A percentile compares a stretch with the other conserved stretches of the same genome.
Evolutionary conservation across 352 stramenopile species (phyloP).

Genomic region (Hyaloperonospora brassicae): DNA sequence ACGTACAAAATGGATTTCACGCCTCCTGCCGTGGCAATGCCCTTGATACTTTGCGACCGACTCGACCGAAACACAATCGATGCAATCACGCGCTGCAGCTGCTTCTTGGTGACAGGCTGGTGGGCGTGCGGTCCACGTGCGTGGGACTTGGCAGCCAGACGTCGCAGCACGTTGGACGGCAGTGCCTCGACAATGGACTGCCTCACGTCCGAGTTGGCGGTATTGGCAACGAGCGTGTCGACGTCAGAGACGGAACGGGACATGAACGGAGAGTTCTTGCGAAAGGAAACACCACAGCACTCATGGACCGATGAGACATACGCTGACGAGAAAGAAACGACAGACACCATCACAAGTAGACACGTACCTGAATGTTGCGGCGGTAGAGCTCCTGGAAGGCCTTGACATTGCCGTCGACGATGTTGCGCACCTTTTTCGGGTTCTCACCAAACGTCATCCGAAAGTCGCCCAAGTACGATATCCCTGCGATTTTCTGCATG

Average conservation of each 20-base stretch:
- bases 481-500: constrained; percentile 75
- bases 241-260: constrained; percentile 37
- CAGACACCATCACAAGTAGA: background rate
- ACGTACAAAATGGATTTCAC: constrained; percentile 79
- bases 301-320: constrained; percentile 5
- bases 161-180: constrained; percentile 38
- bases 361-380: constrained; percentile 56
- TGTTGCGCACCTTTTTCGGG: constrained; percentile 87
- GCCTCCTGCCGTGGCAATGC: constrained; percentile 74
- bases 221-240: constrained; percentile 46
- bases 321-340: background rate
- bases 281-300: background rate
- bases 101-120: constrained; percentile 45
- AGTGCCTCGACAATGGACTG: constrained; percentile 44
- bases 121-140: constrained; percentile 23
- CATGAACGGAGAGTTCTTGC: constrained; percentile 62
- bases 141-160: constrained; percentile 27
- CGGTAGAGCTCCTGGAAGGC: constrained; percentile 70
- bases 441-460: constrained; percentile 88
- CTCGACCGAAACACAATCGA: constrained; percentile 81
- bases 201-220: constrained; percentile 24
- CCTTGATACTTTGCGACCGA: constrained; percentile 84
- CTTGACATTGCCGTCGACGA: constrained; percentile 79
- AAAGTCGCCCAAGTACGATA: constrained; percentile 87
- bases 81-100: constrained; percentile 47